Conservation (phyloP, 2,329 filamentous ascomycete genomes). For the Acrocalymma vagum region DNA sequence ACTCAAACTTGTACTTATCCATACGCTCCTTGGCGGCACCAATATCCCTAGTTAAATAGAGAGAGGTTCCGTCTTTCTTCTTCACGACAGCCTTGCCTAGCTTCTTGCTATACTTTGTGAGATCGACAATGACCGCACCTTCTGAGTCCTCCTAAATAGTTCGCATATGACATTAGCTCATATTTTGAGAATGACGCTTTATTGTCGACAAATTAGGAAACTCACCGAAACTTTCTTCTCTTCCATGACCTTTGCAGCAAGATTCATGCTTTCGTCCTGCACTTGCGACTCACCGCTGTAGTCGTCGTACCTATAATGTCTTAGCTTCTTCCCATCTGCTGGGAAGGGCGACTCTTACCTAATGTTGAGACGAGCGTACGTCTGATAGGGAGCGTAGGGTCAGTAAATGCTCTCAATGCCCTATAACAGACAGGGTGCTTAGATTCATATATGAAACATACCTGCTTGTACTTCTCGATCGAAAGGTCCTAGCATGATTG, state of each 20-base stretch:
- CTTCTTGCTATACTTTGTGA: slow-evolving; percentile 74
- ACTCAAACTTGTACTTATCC: slow-evolving; percentile 68
- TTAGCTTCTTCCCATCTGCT: too few species aligned
- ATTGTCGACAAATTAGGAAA: too few species aligned
- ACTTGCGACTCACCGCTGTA: slow-evolving; percentile 76
- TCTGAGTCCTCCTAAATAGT: slow-evolving; percentile 72
- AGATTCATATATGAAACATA: too few species aligned
- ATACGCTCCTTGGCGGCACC: slow-evolving; percentile 71
- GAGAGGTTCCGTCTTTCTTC: slow-evolving; percentile 72
- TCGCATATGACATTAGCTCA: too few species aligned
- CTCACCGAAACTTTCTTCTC: slow-evolving; percentile 67
- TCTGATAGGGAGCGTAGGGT: too few species aligned
- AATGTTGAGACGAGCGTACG: slow-evolving; percentile 71
- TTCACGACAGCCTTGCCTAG: slow-evolving; percentile 73
- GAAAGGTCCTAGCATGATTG: slow-evolving; percentile 60
- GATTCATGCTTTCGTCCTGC: slow-evolving; percentile 68
- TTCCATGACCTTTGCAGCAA: slow-evolving; percentile 66
- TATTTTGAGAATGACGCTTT: too few species aligned
- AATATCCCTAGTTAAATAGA: slow-evolving; percentile 75
- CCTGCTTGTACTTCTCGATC: slow-evolving; percentile 70
- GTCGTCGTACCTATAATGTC: slow-evolving; percentile 71
- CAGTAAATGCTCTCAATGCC: too few species aligned
- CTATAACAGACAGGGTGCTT: too few species aligned
- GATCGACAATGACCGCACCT: slow-evolving; percentile 73
- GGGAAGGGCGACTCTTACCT: too few species aligned